Base-by-base conservation (phyloP, 2,329 filamentous ascomycete species). In the Colletotrichum cuscutae region DNA sequence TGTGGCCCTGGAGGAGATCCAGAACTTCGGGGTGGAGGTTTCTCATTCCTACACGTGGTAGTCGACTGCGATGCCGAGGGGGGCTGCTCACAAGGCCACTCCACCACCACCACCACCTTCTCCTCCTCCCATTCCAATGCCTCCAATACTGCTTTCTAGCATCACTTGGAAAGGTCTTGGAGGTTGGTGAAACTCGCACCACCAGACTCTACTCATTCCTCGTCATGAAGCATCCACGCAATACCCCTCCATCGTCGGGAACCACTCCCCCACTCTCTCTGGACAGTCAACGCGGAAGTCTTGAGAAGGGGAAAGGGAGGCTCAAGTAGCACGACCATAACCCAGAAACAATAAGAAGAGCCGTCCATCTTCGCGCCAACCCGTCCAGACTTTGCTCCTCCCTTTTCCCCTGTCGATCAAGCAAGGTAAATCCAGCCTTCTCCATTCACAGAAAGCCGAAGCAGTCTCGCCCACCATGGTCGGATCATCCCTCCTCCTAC, bases 171-270 rank as follows among this genome's bases (percentile, higher is more conserved):
- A 19, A 19, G 37, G 52, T 42, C 53, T 22, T 57, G 66, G 65
- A 19, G 65, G 70, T 59, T 72, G 70, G 58, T 42, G 19, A 19
- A 65, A 49, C 52, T 42, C 24, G 37, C 57, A 42, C 69, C 65
- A 32, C 35, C 59, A 30, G 37, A 52, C 37, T n/a, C 28, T 32
- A 19, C 13, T 46, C 70, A 72, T 72, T 70, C 70, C 59, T 30
- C 32, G 6, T 30, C 22, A 70, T 9, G 65, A 57, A 49, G 42
- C 56, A 26, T 70, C 52, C 52, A 42, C 5, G 59, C 65, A 11
- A 5, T 30, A 12, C 26, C n/a, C 15, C 53, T 30, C 26, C 22
- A 22, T 59, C 56, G 46, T 42, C 37, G 37, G 9, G 6, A 11
- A 35, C 11, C 11, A 4, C 32, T 12, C 35, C 6, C 35, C 28